Conservation (phyloP, 345 rosid genomes). For the Brassica carinata region DNA sequence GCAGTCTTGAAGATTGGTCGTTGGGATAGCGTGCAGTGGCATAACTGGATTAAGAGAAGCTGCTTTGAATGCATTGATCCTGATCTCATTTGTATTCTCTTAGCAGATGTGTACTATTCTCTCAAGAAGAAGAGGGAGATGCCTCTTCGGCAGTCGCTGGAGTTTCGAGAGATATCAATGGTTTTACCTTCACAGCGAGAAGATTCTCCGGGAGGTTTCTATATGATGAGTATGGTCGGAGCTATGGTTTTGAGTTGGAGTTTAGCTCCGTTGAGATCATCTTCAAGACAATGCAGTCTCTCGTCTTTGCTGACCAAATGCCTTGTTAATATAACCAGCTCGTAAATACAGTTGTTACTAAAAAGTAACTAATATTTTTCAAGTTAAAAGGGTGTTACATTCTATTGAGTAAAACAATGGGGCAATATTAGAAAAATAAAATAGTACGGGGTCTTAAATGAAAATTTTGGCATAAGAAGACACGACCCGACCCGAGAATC, state of each 20-base stretch:
- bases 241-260: conserved; percentile 72
- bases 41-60: conserved; percentile 65
- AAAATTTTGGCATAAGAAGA: too few species aligned
- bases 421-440: neutral
- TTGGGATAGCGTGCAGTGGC: conserved; percentile 83
- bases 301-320: conserved; percentile 47
- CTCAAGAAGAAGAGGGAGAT: conserved; percentile 45
- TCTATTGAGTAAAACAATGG: neutral
- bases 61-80: conserved; percentile 72
- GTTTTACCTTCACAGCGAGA: conserved; percentile 59
- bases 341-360: neutral
- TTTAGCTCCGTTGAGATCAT: conserved; percentile 59
- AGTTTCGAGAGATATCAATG: conserved; percentile 50
- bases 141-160: conserved; percentile 55
- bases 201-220: conserved; percentile 52
- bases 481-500: conserved; percentile 30
- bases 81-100: conserved; percentile 87
- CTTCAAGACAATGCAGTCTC: conserved; percentile 54
- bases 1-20: conserved; percentile 63
- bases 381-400: neutral
- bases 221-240: conserved; percentile 62
- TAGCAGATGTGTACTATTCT: conserved; percentile 79
- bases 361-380: too few species aligned
- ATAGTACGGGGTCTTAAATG: neutral
- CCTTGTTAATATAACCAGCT: conserved; percentile 26